phyloP scores from a whole-genome alignment of 805 yeast genomes.

The Saturnispora besseyi region DNA sequence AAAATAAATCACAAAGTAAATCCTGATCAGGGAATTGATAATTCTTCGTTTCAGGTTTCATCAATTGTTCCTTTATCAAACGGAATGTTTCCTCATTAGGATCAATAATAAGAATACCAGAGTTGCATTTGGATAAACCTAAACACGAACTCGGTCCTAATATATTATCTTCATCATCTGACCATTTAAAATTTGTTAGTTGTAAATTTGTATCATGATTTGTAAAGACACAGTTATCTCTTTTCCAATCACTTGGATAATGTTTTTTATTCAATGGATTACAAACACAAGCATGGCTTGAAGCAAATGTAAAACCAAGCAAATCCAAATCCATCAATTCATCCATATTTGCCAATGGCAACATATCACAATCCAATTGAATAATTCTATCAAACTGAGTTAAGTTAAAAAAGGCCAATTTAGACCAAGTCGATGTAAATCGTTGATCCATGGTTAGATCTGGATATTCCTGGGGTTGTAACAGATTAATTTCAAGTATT shows the following conservation, averaged over 20 bases:
- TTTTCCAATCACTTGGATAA: constrained; percentile 46
- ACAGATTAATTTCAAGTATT: constrained; percentile 32
- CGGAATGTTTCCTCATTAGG: constrained; percentile 33
- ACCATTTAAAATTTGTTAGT: constrained; percentile 11
- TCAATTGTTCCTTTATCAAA: constrained; percentile 34
- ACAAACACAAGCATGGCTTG: constrained; percentile 54
- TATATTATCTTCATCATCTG: constrained; percentile 2
- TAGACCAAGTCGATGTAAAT: constrained; percentile 55
- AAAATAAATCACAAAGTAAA: constrained; percentile 44
- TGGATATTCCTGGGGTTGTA: constrained; percentile 36
- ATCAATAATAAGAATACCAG: constrained; percentile 46
- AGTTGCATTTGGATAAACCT: constrained; percentile 46
- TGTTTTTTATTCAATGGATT: constrained; percentile 44
- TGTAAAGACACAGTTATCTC: constrained; percentile 43
- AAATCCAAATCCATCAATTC: constrained; percentile 44
- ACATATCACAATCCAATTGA: constrained; percentile 53
- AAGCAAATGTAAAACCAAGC: constrained; percentile 38
- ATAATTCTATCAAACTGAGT: constrained; percentile 44
- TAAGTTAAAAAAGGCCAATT: constrained; percentile 45
- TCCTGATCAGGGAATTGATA: constrained; percentile 56
- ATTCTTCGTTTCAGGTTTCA: constrained; percentile 26
- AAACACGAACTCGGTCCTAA: constrained; percentile 34
- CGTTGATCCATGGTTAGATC: constrained; percentile 43
- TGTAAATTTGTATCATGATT: constrained; percentile 20
- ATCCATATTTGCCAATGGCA: constrained; percentile 48